Base-by-base conservation (phyloP, 2,329 filamentous ascomycete species). In the Talaromyces sp. region DNA sequence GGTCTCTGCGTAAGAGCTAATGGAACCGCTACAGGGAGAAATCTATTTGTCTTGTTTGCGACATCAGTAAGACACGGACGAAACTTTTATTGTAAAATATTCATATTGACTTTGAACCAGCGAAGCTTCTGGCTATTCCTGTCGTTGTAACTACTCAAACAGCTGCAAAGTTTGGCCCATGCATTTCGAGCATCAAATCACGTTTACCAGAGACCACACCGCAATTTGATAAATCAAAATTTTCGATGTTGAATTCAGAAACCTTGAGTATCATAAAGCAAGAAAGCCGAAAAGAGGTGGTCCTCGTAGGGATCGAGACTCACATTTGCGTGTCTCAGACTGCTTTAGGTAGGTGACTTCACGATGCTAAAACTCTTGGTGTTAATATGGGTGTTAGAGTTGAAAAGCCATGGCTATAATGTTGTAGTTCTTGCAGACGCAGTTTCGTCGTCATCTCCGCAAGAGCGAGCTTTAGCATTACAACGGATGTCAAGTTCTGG, bases 161-260 rank as follows among this genome's bases (percentile, higher is more conserved):
- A 36, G 47, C 36, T 28, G 23, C 30, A 30, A 59, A 30, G 28
- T 40, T 30, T 40, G 56, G 56, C 14, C 30, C 44, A 51, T 59
- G 56, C 23, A 30, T 59, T 40, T 28, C 56, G 16, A 59, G 56
- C 31, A 59, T 59, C 56, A 59, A 59, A 36, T 23, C 27, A 52
- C 44, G 44, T 33, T 27, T 59, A 12, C 33, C 10, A 12, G 30
- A 52, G 27, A 18, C 50, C 12, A 52, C 30, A 36, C 42, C 30
- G 10, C 31, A 51, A n/a, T 59, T 59, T 16, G 56, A 52, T 30
- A 59, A 40, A 53, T 27, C 30, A 23, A 40, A 31, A 28, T 59
- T 59, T 27, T 52, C 44, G 1, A 52, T 59, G 57, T 16, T 59
- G 44, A 59, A 12, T 5, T n/a, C 50, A 52, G 44, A 59, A 30